phyloP scores from a whole-genome alignment of 345 rosid genomes.

The Gossypium arboreum region DNA sequence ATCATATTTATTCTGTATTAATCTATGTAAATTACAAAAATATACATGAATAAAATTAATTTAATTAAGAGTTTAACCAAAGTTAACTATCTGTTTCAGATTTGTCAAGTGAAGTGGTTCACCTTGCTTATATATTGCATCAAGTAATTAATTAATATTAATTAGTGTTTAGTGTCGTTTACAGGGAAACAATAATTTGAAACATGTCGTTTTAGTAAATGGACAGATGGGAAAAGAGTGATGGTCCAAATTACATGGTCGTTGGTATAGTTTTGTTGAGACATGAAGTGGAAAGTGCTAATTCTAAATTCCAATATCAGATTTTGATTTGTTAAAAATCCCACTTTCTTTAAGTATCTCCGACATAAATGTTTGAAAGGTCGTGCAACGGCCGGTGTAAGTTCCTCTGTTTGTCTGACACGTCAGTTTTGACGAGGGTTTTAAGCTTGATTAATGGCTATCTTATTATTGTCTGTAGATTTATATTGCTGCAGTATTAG shows the following conservation, averaged over 20 bases:
- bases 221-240: no score
- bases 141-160: neutral
- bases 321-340: constrained; percentile 13
- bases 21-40: neutral
- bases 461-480: no score
- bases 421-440: no score
- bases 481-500: no score
- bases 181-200: neutral
- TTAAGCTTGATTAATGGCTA: no score
- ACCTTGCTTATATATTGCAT: neutral
- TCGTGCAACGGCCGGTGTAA: constrained; percentile 43
- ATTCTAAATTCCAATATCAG: constrained; percentile 18
- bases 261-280: no score
- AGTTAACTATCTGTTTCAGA: neutral
- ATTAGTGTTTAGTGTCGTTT: neutral
- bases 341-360: constrained; percentile 4
- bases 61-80: neutral
- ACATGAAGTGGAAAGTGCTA: neutral
- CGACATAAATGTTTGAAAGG: constrained; percentile 13
- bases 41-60: neutral
- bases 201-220: no score
- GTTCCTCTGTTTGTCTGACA: neutral
- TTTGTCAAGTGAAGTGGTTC: neutral
- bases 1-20: neutral
- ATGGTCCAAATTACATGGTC: no score